Conservation (phyloP, 495 filamentous ascomycete species). For the Pyrenula aspistea region DNA sequence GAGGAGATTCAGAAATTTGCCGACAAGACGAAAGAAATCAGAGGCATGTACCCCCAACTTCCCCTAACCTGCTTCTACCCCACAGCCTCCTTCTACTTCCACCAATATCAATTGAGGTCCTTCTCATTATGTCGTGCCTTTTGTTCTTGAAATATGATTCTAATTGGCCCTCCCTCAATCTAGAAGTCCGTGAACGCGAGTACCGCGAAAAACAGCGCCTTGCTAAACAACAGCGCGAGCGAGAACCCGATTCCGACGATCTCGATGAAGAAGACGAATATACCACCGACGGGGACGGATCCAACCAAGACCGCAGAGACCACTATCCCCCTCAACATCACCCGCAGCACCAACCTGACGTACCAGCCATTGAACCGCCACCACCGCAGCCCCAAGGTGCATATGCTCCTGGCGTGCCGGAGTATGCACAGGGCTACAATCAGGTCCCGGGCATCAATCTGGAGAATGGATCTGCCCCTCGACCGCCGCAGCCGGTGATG, state of each 20-base stretch:
- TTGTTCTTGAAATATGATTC: too few relatives aligned
- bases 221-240: neutral
- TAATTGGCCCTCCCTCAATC: too few relatives aligned
- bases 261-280: neutral
- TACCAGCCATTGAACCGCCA: neutral
- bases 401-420: neutral
- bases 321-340: neutral
- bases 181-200: neutral
- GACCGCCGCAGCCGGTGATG: neutral
- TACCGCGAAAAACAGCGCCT: neutral
- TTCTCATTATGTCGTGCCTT: too few relatives aligned
- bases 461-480: neutral
- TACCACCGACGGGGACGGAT: neutral
- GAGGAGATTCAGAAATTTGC: constrained; percentile 76
- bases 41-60: constrained; percentile 42
- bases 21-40: constrained; percentile 58
- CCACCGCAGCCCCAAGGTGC: neutral
- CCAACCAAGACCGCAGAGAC: neutral
- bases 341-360: neutral
- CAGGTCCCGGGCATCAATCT: neutral
- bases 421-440: neutral
- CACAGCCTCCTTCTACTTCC: too few relatives aligned
- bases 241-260: neutral
- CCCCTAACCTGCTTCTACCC: neutral
- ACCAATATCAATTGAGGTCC: too few relatives aligned